Evolutionary conservation across 768 basidiomycete species (phyloP), one percentile per base, ranked within the genome.

Genomic region (Phylloporus rhodoxanthus): DNA sequence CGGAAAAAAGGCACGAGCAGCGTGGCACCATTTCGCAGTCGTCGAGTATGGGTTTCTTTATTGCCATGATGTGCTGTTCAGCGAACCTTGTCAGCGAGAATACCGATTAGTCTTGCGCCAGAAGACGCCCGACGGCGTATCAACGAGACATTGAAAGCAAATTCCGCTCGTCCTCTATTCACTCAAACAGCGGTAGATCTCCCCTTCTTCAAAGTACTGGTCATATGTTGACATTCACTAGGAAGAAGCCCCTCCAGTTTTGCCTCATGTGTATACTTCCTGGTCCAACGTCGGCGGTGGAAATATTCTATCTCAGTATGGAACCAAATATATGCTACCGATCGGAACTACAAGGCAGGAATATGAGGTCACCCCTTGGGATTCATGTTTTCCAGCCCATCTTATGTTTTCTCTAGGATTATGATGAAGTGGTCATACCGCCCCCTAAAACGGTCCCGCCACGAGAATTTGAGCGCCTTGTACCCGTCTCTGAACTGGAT

Each of bases 211-310:
- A n/a, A 10, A 47, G 1, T 28, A 23, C 21, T 30, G 26, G 9
- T n/a, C 8, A 20, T 32, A 33, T 41, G 4, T 25, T 48, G 29
- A 69, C 48, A 28, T 54, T 20, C 49, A 47, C 20, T 57, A 85
- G 82, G 69, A 75, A 57, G 68, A 74, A 38, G 72, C 71, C 3
- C 72, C 79, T 3, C 84, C 89, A 62, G 63, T 78, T 32, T 77
- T 90, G 15, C 96, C 96, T 0, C 84, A 98, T 71, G 86, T 99
- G 10, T 99, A 95, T 64, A 83, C 87, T 8, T 81, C 91, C 5
- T 72, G 78, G 20, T 69, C 74, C 4, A 69, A 77, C 39, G 63
- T 66, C 5, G 77, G 84, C 54, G 81, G 86, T 2, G 84, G 79
- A 58, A 70, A 83, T 9, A 33, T 62, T 40, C 65, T 91, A 11